Evolutionary conservation across 352 stramenopile genomes (phyloP).

Genomic region (Phytophthora macrochlamydospora): DNA sequence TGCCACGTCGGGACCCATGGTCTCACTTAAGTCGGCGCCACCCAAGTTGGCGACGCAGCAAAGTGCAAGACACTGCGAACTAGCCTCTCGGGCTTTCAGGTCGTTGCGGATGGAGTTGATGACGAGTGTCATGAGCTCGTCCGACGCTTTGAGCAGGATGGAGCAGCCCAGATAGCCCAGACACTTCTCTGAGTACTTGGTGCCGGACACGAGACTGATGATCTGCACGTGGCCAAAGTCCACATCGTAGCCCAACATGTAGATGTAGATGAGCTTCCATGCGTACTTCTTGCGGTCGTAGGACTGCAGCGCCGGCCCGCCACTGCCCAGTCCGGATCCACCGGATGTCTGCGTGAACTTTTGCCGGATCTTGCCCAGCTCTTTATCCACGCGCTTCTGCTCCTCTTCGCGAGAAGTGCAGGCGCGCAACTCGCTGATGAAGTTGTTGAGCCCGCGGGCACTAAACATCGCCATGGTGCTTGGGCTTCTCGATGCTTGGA

Average conservation of each 20-base stretch:
- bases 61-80: conserved; percentile 94
- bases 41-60: conserved; percentile 96
- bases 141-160: conserved; percentile 93
- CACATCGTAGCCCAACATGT: conserved; percentile 99
- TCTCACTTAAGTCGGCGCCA: conserved; percentile 94
- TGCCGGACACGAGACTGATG: conserved; percentile 93
- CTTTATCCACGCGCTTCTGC: conserved; percentile 95
- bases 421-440: conserved; percentile 78
- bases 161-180: conserved; percentile 97
- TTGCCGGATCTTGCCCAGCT: conserved; percentile 97
- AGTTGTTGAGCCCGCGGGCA: conserved; percentile 81
- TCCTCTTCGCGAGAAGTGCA: conserved; percentile 93
- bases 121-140: conserved; percentile 91
- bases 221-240: conserved; percentile 99
- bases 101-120: conserved; percentile 98
- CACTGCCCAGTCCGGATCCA: conserved; percentile 20
- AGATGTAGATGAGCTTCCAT: conserved; percentile 99
- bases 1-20: conserved; percentile 94
- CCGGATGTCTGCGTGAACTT: conserved; percentile 91
- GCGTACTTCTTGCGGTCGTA: conserved; percentile 99
- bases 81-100: conserved; percentile 86
- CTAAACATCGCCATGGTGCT: conserved; percentile 79
- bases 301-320: conserved; percentile 76
- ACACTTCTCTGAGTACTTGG: conserved; percentile 94
- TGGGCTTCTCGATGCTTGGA: neutral